Percentiles rank a stretch among this genome's conserved stretches.
These are phyloP conservation scores for Atkinsonella texensis DNA, from an alignment of 2,329 filamentous ascomycete species.

Conservation along the genomic window DNA sequence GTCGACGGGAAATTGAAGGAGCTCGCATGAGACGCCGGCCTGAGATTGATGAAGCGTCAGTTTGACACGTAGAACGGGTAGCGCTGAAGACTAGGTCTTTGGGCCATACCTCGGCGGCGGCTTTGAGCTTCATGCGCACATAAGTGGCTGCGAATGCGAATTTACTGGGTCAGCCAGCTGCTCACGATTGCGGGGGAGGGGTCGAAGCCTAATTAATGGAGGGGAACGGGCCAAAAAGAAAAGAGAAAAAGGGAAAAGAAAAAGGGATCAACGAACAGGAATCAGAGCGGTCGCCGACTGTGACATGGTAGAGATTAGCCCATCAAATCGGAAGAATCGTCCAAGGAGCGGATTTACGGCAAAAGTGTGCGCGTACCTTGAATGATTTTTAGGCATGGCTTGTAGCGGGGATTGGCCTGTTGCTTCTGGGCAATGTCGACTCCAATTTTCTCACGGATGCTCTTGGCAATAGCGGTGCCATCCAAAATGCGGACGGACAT, in stretches of 20 bases:
- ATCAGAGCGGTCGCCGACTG: slow-evolving; percentile 86
- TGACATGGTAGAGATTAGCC: slow-evolving; percentile 13
- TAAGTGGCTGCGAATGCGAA: slow-evolving; percentile 60
- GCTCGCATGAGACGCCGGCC: slow-evolving; percentile 81
- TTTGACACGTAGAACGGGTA: background rate
- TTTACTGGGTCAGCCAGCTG: background rate
- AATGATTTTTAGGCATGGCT: slow-evolving; percentile 84
- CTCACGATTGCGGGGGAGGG: slow-evolving; percentile 5
- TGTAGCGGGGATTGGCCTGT: slow-evolving; percentile 72
- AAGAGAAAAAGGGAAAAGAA: background rate
- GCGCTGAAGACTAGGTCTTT: slow-evolving; percentile 2
- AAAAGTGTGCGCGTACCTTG: slow-evolving; percentile 54
- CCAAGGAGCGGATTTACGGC: slow-evolving; percentile 1
- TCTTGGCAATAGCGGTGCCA: slow-evolving; percentile 88
- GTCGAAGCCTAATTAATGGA: background rate
- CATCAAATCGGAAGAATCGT: slow-evolving; percentile 5
- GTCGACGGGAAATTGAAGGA: slow-evolving; percentile 71
- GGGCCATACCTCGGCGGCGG: slow-evolving; percentile 67
- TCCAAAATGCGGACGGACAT: slow-evolving; percentile 92
- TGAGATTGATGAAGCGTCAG: slow-evolving; percentile 22
- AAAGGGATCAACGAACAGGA: slow-evolving; percentile 46
- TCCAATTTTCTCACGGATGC: slow-evolving; percentile 72
- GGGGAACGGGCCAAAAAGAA: background rate
- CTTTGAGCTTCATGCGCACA: slow-evolving; percentile 99
- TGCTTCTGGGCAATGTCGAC: slow-evolving; percentile 73